Conservation (phyloP, 768 basidiomycete genomes). For the Phlegmacium glaucopus region DNA sequence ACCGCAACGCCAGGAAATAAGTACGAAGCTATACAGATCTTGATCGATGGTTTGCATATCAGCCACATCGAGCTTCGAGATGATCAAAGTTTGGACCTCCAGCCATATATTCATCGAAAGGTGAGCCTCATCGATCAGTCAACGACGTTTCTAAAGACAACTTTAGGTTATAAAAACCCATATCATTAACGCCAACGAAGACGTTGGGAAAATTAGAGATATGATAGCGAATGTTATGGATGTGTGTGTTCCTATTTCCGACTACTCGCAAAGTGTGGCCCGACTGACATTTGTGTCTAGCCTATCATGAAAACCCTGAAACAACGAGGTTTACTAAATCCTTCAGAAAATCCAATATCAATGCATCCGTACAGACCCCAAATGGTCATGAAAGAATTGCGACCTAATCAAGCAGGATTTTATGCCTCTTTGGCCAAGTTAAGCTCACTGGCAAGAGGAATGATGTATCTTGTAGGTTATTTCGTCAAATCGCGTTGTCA, state of each 20-base stretch:
- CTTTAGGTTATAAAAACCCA: slow-evolving; percentile 72
- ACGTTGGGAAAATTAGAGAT: slow-evolving; percentile 63
- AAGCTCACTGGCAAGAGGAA: slow-evolving; percentile 65
- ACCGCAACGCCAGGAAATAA: slow-evolving; percentile 93
- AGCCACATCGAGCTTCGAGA: slow-evolving; percentile 93
- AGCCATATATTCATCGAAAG: slow-evolving; percentile 86
- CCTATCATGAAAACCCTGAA: slow-evolving; percentile 31
- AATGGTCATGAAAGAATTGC: slow-evolving; percentile 36
- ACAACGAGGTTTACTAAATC: slow-evolving; percentile 41
- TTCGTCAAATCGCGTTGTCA: neutral
- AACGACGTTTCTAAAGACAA: slow-evolving; percentile 1
- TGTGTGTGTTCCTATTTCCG: slow-evolving; percentile 36
- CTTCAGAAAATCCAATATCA: slow-evolving; percentile 48
- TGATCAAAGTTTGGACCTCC: slow-evolving; percentile 85
- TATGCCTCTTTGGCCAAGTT: slow-evolving; percentile 50
- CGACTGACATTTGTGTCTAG: slow-evolving; percentile 15
- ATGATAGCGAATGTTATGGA: slow-evolving; percentile 71
- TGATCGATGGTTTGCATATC: slow-evolving; percentile 93
- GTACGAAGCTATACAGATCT: slow-evolving; percentile 81
- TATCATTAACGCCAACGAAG: slow-evolving; percentile 68
- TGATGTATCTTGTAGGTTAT: slow-evolving; percentile 78
- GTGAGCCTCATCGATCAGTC: slow-evolving; percentile 28
- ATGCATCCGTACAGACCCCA: slow-evolving; percentile 67
- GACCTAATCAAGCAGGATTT: slow-evolving; percentile 43
- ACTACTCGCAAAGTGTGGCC: neutral